Conservation (phyloP, 2,329 filamentous ascomycete genomes). For the Colletotrichum caudatum region DNA sequence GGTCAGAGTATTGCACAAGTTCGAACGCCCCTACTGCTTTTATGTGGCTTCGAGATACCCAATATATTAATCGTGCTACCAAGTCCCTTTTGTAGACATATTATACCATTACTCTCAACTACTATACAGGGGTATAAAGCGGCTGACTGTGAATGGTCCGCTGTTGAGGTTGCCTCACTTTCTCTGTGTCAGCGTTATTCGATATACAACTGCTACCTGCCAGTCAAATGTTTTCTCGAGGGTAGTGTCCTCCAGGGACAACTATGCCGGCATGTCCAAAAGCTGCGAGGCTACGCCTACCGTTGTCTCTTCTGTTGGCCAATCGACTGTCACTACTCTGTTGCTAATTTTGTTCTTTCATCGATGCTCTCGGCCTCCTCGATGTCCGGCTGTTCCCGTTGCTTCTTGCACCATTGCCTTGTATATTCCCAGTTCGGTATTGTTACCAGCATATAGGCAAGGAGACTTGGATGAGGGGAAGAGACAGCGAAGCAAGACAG, state of each 20-base stretch:
- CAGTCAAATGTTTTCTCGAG: no score
- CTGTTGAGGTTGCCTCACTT: neutral
- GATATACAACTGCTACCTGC: neutral
- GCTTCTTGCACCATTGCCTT: neutral
- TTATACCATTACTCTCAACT: neutral
- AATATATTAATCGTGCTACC: neutral
- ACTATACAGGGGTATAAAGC: neutral
- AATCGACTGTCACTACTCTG: neutral
- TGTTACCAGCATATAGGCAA: neutral
- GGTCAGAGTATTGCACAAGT: no score
- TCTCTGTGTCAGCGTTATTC: neutral
- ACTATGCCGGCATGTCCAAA: neutral
- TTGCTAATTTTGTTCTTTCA: neutral
- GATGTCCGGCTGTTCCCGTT: neutral
- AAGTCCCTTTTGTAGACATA: neutral
- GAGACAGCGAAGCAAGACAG: neutral
- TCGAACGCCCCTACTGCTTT: neutral
- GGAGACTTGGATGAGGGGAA: neutral
- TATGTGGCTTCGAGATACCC: constrained; percentile 8
- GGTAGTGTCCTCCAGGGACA: neutral
- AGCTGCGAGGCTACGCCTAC: neutral
- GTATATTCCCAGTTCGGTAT: neutral
- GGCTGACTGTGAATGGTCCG: no score
- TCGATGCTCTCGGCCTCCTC: neutral
- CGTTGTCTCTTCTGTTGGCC: neutral